phyloP scores from a whole-genome alignment of 805 yeast genomes.

The Saturnispora dispora region DNA sequence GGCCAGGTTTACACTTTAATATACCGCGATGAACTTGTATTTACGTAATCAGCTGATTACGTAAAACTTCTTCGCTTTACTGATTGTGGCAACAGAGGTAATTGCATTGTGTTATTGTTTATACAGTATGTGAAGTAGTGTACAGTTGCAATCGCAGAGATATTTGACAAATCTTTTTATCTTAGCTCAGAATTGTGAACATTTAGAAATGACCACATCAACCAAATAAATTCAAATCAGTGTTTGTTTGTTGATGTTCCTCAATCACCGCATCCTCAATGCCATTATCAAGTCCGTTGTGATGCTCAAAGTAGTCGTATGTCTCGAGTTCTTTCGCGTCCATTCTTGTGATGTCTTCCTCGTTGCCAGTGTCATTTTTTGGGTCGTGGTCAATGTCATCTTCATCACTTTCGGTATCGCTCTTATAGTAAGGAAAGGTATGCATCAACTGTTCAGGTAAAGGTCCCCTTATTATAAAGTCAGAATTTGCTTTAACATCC shows the following conservation, averaged over 20 bases:
- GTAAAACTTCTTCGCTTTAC: not conserved
- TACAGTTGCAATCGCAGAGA: not conserved
- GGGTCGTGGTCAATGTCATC: slow-evolving; percentile 1
- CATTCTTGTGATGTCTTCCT: not conserved
- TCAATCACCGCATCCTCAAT: slow-evolving; percentile 2
- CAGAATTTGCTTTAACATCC: slow-evolving; percentile 18
- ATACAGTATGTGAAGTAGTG: not conserved
- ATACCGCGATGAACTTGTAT: not conserved
- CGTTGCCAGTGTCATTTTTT: not conserved
- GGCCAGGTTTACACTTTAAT: not conserved
- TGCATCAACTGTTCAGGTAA: slow-evolving; percentile 27
- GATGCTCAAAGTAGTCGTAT: slow-evolving; percentile 22
- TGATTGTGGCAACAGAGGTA: not conserved
- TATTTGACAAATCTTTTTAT: not conserved
- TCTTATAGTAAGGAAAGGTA: slow-evolving; percentile 25
- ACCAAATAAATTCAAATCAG: slow-evolving; percentile 16
- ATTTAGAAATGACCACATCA: not conserved
- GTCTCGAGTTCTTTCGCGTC: slow-evolving; percentile 6
- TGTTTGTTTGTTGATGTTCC: not conserved
- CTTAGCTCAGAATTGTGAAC: not conserved
- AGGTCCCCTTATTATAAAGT: slow-evolving; percentile 28
- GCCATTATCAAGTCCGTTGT: slow-evolving; percentile 9
- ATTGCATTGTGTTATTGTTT: not conserved
- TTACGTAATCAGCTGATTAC: not conserved
- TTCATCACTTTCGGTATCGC: slow-evolving; percentile 19